Percentiles rank a stretch among this genome's conserved stretches.
Conservation (phyloP, 768 basidiomycete genomes). For the Auriculariales sp. region DNA sequence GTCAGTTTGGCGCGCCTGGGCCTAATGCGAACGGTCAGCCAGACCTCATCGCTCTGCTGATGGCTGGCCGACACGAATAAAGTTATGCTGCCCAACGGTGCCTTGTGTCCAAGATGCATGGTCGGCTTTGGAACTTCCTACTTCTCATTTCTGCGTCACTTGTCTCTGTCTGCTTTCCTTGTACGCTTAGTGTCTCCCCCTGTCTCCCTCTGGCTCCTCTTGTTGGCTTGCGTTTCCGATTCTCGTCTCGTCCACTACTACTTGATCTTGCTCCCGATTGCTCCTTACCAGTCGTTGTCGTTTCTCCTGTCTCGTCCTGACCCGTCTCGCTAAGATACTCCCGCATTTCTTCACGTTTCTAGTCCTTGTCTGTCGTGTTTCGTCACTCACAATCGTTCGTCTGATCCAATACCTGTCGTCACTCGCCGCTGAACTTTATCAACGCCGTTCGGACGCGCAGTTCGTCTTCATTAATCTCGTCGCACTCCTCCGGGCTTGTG, state of each 20-base stretch:
- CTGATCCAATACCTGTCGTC: no score
- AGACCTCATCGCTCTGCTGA: slow-evolving; percentile 72
- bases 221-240: neutral
- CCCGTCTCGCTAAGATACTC: slow-evolving; percentile 12
- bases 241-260: slow-evolving; percentile 12
- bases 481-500: no score
- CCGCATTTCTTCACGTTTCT: slow-evolving; percentile 2
- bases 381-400: no score
- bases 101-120: no score
- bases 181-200: slow-evolving; percentile 2
- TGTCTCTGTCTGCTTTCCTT: slow-evolving; percentile 3
- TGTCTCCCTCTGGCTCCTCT: slow-evolving; percentile 6
- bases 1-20: no score
- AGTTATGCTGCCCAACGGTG: no score
- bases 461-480: no score
- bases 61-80: slow-evolving; percentile 35
- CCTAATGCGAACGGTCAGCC: neutral
- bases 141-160: neutral
- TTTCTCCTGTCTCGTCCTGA: slow-evolving; percentile 12
- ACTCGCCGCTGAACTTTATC: no score
- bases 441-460: no score
- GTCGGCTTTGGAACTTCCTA: neutral
- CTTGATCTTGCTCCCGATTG: no score
- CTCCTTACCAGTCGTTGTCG: slow-evolving; percentile 11
- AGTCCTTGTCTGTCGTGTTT: no score